Conservation (phyloP, 768 basidiomycete genomes). For the Mycena latifolia region DNA sequence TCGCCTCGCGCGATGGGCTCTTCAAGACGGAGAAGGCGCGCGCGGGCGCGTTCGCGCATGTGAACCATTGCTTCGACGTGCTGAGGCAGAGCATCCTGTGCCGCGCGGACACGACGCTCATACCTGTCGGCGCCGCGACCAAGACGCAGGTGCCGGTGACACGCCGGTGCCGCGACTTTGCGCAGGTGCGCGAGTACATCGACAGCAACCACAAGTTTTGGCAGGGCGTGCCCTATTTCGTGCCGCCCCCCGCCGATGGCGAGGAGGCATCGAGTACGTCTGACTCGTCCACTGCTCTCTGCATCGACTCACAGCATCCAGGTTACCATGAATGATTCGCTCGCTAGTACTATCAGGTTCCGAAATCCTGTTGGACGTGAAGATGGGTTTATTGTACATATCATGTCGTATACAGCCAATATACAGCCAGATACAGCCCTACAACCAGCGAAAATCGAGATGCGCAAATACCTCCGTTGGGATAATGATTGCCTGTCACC, state of each 20-base stretch:
- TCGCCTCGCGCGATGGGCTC: conserved; percentile 30
- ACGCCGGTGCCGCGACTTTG: conserved; percentile 27
- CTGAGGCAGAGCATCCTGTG: conserved; percentile 34
- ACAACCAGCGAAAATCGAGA: no score
- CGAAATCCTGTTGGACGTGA: no score
- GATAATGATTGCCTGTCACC: background rate
- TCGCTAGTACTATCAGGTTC: no score
- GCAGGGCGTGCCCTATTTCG: conserved; percentile 6
- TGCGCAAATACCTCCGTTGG: no score
- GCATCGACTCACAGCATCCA: background rate
- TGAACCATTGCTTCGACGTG: conserved; percentile 36
- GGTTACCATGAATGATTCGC: no score
- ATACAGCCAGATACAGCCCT: no score
- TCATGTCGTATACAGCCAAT: no score
- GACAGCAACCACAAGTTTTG: conserved; percentile 30
- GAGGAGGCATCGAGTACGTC: background rate
- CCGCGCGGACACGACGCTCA: conserved; percentile 29
- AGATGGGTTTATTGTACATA: no score
- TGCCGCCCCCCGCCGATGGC: background rate
- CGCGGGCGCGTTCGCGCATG: conserved; percentile 25
- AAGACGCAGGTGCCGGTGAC: background rate
- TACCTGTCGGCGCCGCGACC: background rate
- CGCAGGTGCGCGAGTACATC: conserved; percentile 21
- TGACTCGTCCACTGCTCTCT: background rate
- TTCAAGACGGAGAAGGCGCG: conserved; percentile 25